Conservation (phyloP, 345 rosid genomes). For the Corchorus capsularis region DNA sequence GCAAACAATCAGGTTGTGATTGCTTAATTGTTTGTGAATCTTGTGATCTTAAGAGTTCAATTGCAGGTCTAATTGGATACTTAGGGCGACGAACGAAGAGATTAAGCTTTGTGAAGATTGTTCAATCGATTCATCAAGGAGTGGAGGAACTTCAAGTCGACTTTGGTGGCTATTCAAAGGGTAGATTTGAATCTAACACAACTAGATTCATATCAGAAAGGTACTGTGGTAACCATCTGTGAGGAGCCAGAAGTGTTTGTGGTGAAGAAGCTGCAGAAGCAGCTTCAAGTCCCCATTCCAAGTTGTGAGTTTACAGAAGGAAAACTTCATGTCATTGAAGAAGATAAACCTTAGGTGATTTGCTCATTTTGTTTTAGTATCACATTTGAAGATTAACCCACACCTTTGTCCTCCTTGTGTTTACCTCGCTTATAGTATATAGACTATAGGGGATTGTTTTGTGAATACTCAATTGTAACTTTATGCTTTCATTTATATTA, state of each 20-base stretch:
- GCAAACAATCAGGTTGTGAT: no score
- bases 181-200: no score
- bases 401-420: not conserved
- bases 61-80: no score
- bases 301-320: slow-evolving; percentile 88
- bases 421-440: not conserved
- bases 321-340: slow-evolving; percentile 57
- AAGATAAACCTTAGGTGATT: slow-evolving; percentile 37
- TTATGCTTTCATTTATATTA: not conserved
- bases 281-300: slow-evolving; percentile 63
- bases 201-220: no score
- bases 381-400: not conserved
- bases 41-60: no score
- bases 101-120: no score
- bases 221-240: slow-evolving; percentile 78
- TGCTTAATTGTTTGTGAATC: no score
- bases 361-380: not conserved
- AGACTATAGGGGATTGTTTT: not conserved
- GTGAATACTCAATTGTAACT: not conserved
- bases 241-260: slow-evolving; percentile 85
- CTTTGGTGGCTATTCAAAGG: no score
- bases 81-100: no score
- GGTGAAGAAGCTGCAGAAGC: slow-evolving; percentile 87
- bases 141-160: no score
- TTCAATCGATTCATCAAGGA: no score